Conservation (phyloP, 2,329 filamentous ascomycete species). For the Ophiostoma pallidulum region DNA sequence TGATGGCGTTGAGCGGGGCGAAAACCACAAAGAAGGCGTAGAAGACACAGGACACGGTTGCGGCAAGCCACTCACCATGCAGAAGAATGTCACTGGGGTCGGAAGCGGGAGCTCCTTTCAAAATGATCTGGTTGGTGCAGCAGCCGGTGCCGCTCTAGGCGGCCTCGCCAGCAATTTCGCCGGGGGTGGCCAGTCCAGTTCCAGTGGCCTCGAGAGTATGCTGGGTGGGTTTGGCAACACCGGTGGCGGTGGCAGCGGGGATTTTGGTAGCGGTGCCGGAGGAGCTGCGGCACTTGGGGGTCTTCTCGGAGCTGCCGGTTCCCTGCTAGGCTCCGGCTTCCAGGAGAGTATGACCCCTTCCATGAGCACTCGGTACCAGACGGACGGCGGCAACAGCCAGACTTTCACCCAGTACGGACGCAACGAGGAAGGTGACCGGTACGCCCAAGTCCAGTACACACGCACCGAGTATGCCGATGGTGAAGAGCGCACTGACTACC, state of each 20-base stretch:
- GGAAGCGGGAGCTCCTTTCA: constrained; percentile 39
- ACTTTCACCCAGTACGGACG: constrained; percentile 53
- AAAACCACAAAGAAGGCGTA: constrained; percentile 81
- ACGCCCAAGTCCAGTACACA: constrained; percentile 51
- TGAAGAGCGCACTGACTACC: constrained; percentile 49
- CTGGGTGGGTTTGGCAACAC: constrained; percentile 2
- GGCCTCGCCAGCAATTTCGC: constrained; percentile 45
- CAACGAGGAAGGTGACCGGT: constrained; percentile 37
- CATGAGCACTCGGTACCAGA: constrained; percentile 40
- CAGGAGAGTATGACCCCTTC: constrained; percentile 40
- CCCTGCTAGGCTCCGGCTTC: constrained; percentile 42
- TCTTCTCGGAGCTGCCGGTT: constrained; percentile 59
- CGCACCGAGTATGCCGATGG: constrained; percentile 50
- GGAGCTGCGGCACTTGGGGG: constrained; percentile 59
- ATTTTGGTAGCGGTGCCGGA: constrained; percentile 22
- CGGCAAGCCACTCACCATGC: constrained; percentile 66
- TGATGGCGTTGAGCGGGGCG: constrained; percentile 63
- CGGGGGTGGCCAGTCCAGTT: constrained; percentile 16
- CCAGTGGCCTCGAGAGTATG: constrained; percentile 9
- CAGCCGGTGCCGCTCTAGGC: constrained; percentile 47
- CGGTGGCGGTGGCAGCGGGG: not conserved
- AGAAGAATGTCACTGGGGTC: constrained; percentile 44
- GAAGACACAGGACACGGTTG: constrained; percentile 80
- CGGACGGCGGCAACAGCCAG: constrained; percentile 53
- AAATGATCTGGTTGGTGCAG: constrained; percentile 46